Base-by-base conservation (phyloP, 352 stramenopile species). In the Pythium dissimile region DNA sequence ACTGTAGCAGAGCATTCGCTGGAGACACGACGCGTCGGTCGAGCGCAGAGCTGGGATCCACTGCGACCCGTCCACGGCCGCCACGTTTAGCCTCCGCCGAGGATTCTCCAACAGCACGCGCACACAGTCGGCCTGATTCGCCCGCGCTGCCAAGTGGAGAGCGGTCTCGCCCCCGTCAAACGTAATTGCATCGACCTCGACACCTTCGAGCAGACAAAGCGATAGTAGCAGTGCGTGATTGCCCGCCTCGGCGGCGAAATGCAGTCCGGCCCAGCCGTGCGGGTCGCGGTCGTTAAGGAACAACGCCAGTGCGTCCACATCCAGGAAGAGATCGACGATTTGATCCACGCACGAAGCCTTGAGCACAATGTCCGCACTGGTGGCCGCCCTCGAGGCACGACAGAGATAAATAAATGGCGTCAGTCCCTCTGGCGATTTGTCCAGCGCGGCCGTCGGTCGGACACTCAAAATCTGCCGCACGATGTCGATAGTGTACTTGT, bases 1-100 rank as follows among this genome's bases (percentile, higher is more conserved):
- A 38, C 84, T 80, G 43, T 77, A 84, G 32, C 77, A 64, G 44
- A 91, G 61, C 27, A 91, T 69, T 35, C 84, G 75, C 57, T 72
- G 71, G 13, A 76, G 39, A 18, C 66, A 79, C 12, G 45, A 10
- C 0, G 51, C 26, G 10, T 65, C 45, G 0, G 72, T 50, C 7
- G 73, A 59, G 28, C 64, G 62, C 38, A 91, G 24, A 37, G 86
- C 64, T 18, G 81, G 71, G 55, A 89, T 88, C 64, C 67, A 72
- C 10, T 73, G 73, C 3, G 66, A 34, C 0, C 27, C 54, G 54
- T 91, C 78, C 41, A 84, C 80, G 1, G 70, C 67, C 2, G 75
- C 68, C 24, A 76, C 56, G 51, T 75, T 62, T 2, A 76, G 37
- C 39, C 75, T 67, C 11, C 69, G 37, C 1, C 37, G 35, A 12